Percentiles rank a stretch among this genome's conserved stretches.
Conservation (phyloP, 73 alveolate genomes). For the Stentor coeruleus region DNA sequence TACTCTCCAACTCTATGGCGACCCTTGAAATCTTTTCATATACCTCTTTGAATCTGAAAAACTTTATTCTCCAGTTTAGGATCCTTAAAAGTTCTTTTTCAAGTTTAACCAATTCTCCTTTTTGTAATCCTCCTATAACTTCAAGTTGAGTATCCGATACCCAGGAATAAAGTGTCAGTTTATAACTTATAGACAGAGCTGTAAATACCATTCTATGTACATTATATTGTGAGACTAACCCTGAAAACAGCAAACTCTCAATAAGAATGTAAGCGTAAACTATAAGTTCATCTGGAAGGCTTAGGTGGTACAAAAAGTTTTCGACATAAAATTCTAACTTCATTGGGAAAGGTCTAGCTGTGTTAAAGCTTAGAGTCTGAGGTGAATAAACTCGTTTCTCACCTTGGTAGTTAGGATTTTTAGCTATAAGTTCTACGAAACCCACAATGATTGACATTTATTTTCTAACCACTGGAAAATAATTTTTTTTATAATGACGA, state of each 20-base stretch:
- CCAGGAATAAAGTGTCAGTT: background rate
- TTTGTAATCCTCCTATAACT: background rate
- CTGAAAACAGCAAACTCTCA: background rate
- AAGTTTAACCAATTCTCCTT: background rate
- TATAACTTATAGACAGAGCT: background rate
- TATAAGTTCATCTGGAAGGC: background rate
- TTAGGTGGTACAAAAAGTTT: background rate
- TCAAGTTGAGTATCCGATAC: background rate
- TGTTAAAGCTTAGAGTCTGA: background rate
- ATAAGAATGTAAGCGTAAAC: background rate
- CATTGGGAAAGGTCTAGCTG: background rate
- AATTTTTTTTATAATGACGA: too few species aligned
- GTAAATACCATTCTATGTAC: background rate
- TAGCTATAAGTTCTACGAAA: background rate
- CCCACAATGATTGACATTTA: background rate
- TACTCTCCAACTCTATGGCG: too few species aligned
- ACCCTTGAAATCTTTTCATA: too few species aligned
- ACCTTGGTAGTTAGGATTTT: background rate
- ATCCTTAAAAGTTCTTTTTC: background rate
- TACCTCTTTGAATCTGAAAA: too few species aligned
- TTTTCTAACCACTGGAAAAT: too few species aligned
- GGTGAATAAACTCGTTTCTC: background rate
- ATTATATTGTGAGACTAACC: background rate
- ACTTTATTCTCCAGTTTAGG: background rate
- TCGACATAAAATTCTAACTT: background rate